phyloP scores from a whole-genome alignment of 768 basidiomycete species.

The Rhodotorula kratochvilovae region DNA sequence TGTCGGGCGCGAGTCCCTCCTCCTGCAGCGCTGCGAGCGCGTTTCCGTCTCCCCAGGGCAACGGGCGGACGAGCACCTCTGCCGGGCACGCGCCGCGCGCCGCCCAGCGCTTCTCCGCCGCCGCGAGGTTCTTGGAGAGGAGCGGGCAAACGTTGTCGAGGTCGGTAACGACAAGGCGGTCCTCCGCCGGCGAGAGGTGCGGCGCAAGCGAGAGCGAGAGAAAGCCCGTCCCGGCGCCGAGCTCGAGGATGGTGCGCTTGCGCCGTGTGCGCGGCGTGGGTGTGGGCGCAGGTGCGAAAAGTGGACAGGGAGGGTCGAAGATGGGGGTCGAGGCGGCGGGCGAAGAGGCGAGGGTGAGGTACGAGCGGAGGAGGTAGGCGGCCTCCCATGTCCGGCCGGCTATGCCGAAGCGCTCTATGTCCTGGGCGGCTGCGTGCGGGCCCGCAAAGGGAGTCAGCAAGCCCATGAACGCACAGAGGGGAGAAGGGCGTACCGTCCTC shows the following conservation, averaged over 20 bases:
- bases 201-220: conserved; percentile 54
- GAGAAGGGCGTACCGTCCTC: background rate
- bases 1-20: conserved; percentile 46
- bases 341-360: conserved; percentile 57
- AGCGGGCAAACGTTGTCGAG: conserved; percentile 66
- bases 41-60: conserved; percentile 64
- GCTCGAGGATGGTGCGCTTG: conserved; percentile 56
- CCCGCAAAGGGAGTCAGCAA: no score
- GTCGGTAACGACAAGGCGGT: conserved; percentile 58
- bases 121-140: conserved; percentile 50
- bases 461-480: background rate
- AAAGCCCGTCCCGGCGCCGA: conserved; percentile 73
- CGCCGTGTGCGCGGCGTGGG: conserved; percentile 56
- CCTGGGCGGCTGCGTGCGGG: conserved; percentile 11
- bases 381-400: conserved; percentile 58
- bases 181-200: background rate
- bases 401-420: conserved; percentile 31
- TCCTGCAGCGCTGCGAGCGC: conserved; percentile 51
- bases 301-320: conserved; percentile 22
- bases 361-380: conserved; percentile 59
- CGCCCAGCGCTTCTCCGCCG: conserved; percentile 12
- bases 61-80: conserved; percentile 55
- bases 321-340: conserved; percentile 55
- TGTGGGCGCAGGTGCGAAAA: conserved; percentile 42
- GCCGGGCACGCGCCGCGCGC: background rate